Percentiles rank a stretch among this genome's conserved stretches.
Evolutionary conservation across 257 asterid genomes (phyloP).

Genomic region (Ilex aquifolium): DNA sequence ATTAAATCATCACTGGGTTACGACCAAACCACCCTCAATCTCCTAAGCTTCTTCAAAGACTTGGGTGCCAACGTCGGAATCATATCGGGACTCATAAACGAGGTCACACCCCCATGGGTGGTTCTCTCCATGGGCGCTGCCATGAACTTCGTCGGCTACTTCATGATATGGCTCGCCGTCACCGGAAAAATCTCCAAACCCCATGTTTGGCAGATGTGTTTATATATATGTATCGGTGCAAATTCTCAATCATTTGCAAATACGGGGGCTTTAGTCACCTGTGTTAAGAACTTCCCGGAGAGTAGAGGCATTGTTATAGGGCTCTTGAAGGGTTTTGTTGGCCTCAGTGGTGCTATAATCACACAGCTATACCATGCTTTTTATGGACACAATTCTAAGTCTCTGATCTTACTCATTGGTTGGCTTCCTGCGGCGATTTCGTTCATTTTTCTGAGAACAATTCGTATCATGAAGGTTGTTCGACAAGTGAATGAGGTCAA

Average conservation of each 20-base stretch:
- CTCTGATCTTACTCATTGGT: slow-evolving; percentile 43
- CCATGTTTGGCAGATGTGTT: slow-evolving; percentile 55
- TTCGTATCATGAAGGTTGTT: slow-evolving; percentile 31
- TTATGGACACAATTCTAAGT: slow-evolving; percentile 34
- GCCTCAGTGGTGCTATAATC: slow-evolving; percentile 64
- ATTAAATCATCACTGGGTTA: slow-evolving; percentile 50
- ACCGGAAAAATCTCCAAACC: slow-evolving; percentile 33
- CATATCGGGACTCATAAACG: slow-evolving; percentile 46
- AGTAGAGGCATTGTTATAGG: slow-evolving; percentile 55
- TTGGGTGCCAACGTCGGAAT: slow-evolving; percentile 55
- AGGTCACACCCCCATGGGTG: slow-evolving; percentile 61
- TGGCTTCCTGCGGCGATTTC: slow-evolving; percentile 65
- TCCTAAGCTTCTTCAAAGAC: slow-evolving; percentile 53
- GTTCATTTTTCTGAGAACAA: slow-evolving; percentile 28
- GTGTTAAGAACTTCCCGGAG: slow-evolving; percentile 65
- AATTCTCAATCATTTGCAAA: slow-evolving; percentile 58
- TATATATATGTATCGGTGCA: slow-evolving; percentile 53
- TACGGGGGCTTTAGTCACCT: slow-evolving; percentile 56
- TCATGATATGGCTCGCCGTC: slow-evolving; percentile 67
- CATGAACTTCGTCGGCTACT: slow-evolving; percentile 57
- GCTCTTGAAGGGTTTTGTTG: slow-evolving; percentile 49
- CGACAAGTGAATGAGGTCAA: slow-evolving; percentile 34
- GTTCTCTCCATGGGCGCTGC: slow-evolving; percentile 39
- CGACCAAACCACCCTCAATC: slow-evolving; percentile 26
- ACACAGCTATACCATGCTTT: slow-evolving; percentile 48